Base-by-base conservation (phyloP, 1,284 basidiomycete genomes). In the Farysia itapuensis region DNA sequence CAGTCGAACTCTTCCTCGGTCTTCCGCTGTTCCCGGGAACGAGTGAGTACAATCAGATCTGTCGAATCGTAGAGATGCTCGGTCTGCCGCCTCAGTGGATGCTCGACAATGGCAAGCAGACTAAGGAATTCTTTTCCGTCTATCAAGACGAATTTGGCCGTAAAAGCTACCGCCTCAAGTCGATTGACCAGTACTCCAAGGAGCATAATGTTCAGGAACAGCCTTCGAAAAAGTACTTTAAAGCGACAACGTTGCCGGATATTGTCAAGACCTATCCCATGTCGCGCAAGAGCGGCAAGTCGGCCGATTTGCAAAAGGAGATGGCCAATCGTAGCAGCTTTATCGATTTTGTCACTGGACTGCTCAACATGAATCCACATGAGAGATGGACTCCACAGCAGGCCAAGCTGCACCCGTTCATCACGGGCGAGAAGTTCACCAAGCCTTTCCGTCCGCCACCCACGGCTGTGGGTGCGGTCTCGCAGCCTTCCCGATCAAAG, bases 141-240 rank as follows among this genome's bases (percentile, higher is more conserved):
- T 85, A 83, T 44, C 82, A 87, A 32, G 88, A 96, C 72, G 83
- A 85, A 21, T 89, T 88, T 78, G 88, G 85, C 23, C 86, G 92
- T 68, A 92, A 93, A 79, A 86, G 86, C 72, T 94, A 88, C 79
- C 84, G 86, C 41, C 79, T 98, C 70, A 99, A 98, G 81, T 84
- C 84, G 40, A 80, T 97, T 60, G 93, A 97, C 56, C 92, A 97
- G 78, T 98, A 97, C 76, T 89, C 90, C 6, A 84, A 87, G 35
- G 94, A 98, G 78, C 92, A 95, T 78, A 89, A 89, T 56, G 88
- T 88, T 8, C 88, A 92, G 65, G 94, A 99, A 77, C 92, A 95
- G 76, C 92, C 93, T 0, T 92, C 90, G 67, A 97, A 98, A 78
- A 92, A 96, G 78, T 99, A 98, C 78, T 98, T 99, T 82, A 91